Conservation (phyloP, 163 green algal species). For the Prototheca stagnorum region DNA sequence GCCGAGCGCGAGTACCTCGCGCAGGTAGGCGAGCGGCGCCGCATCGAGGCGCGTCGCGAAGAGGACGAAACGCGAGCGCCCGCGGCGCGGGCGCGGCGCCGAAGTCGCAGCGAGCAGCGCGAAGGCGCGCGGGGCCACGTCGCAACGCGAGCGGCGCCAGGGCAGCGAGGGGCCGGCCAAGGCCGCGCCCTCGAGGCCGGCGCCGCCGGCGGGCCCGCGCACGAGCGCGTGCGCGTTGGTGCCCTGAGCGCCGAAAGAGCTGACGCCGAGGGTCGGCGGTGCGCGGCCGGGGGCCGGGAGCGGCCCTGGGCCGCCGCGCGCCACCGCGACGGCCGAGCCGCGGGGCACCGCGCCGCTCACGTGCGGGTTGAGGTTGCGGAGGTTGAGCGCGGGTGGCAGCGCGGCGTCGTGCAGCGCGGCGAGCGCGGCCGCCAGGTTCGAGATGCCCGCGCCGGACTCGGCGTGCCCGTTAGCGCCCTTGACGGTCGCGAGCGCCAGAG, state of each 20-base stretch:
- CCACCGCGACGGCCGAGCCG: conserved; percentile 2
- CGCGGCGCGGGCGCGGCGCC: neutral
- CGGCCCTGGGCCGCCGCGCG: neutral
- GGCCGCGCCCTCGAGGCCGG: conserved; percentile 25
- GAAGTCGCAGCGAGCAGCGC: conserved; percentile 12
- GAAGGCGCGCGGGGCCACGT: conserved; percentile 15
- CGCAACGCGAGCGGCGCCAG: neutral
- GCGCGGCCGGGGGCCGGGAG: conserved; percentile 12
- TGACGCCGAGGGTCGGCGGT: conserved; percentile 75
- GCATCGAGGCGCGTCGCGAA: conserved; percentile 6
- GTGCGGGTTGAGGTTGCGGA: conserved; percentile 51
- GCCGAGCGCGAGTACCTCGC: conserved; percentile 21
- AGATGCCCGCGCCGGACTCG: conserved; percentile 50
- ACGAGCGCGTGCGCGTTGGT: no score
- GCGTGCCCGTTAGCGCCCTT: conserved; percentile 61
- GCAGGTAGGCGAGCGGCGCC: conserved; percentile 17
- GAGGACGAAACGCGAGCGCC: neutral
- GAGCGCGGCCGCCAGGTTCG: conserved; percentile 34
- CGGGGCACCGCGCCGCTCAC: conserved; percentile 28
- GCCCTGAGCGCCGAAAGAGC: no score
- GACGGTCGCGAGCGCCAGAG: conserved; percentile 17
- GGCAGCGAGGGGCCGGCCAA: neutral
- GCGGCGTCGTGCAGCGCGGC: conserved; percentile 2
- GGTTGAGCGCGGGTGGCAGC: conserved; percentile 31
- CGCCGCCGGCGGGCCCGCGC: conserved; percentile 71